Evolutionary conservation across 2,329 filamentous ascomycete species (phyloP), one percentile per base, ranked within the genome.

Genomic region (Stachybotrys chartarum): DNA sequence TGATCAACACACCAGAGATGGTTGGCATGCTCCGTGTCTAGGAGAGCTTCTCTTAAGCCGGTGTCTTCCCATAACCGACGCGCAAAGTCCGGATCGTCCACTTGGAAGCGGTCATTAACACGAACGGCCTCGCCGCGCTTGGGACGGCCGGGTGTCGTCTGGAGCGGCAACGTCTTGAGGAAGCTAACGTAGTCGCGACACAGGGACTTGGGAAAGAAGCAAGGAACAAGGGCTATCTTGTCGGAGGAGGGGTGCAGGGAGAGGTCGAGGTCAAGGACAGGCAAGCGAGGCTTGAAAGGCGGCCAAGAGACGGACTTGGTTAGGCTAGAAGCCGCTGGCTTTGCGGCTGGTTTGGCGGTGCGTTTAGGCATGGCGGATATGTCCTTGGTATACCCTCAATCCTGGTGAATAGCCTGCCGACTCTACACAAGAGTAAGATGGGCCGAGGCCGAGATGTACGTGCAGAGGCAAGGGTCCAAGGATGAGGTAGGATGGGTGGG

Each of bases 31-130:
- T 64, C 75, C 55, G 65, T 72, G 53, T 65, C 70, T 58, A 62
- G 79, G 62, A 83, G 58, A 1, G 87, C 75, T 49, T 88, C 82
- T 62, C 80, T 85, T 60, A 97, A 71, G 0, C 87, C 88, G 1
- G 91, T 96, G 58, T 83, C 79, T 49, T 79, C 78, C 91, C 92
- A 97, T 14, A 97, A 71, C 54, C 80, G 76, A 63, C 84, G 78
- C 0, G 92, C 89, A 69, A 97, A 96, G 0, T 60, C 70, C 31
- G 82, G 72, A 72, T 97, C 92, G 31, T 91, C 76, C 18, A 96
- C 75, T 72, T 96, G 90, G 63, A 88, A 96, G 11, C 93, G 84
- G 68, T 97, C 93, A 68, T 97, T 97, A 50, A 96, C 88, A 42
- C 93, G 81, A 7, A 90, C 80, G 1, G 91, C 91, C 55, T 94